phyloP scores from a whole-genome alignment of 2,329 filamentous ascomycete species.

The Hypocreales sp. region DNA sequence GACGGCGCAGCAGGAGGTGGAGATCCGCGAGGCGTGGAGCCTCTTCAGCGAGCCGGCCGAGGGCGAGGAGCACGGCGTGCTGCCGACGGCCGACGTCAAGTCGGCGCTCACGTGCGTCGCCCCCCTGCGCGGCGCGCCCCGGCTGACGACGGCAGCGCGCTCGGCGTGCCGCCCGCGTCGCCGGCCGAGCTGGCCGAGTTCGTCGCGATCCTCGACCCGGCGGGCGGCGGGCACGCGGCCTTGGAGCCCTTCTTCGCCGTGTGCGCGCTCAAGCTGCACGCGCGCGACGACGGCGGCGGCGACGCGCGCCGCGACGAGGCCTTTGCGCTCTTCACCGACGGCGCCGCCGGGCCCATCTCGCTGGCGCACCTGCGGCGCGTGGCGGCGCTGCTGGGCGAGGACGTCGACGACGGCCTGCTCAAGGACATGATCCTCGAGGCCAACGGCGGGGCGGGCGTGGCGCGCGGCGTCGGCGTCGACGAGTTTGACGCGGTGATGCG shows the following conservation, averaged over 20 bases:
- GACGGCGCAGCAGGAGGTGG: constrained; percentile 66
- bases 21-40: constrained; percentile 81
- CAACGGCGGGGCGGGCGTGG: constrained; percentile 62
- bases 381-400: constrained; percentile 69
- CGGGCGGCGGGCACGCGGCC: constrained; percentile 58
- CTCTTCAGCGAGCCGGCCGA: constrained; percentile 62
- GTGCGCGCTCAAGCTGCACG: constrained; percentile 71
- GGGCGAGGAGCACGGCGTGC: constrained; percentile 57
- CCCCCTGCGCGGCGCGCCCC: background rate
- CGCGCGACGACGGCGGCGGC: constrained; percentile 34
- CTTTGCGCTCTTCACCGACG: constrained; percentile 62
- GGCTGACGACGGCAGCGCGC: constrained; percentile 39
- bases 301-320: constrained; percentile 63
- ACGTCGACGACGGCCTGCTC: constrained; percentile 67
- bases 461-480: constrained; percentile 54
- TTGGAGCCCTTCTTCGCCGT: constrained; percentile 78
- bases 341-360: constrained; percentile 47
- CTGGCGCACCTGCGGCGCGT: constrained; percentile 64
- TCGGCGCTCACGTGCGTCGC: constrained; percentile 53
- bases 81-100: constrained; percentile 51
- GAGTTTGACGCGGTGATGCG: constrained; percentile 83
- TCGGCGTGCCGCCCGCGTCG: constrained; percentile 54
- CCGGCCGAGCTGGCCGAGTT: constrained; percentile 60
- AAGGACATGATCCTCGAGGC: constrained; percentile 93
- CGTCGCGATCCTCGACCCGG: constrained; percentile 67